Percentiles rank a stretch among this genome's conserved stretches.
These are phyloP conservation scores for Ceratocystis alfenasii DNA, from an alignment of 2,329 filamentous ascomycete genomes.

Conservation along the genomic window DNA sequence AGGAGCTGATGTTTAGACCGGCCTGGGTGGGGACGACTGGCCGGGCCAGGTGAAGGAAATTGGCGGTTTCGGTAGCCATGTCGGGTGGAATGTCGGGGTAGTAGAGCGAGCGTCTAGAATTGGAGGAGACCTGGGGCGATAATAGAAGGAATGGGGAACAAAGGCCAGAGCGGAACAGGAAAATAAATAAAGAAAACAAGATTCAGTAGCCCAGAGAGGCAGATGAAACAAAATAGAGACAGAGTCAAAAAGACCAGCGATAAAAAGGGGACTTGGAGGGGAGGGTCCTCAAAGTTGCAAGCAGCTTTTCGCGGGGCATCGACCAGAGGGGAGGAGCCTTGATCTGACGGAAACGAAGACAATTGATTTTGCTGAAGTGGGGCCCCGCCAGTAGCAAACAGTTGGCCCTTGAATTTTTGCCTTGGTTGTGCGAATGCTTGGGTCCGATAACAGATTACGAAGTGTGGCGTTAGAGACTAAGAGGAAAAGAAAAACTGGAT, in stretches of 20 bases:
- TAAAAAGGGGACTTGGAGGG: conserved; percentile 2
- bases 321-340: conserved; percentile 13
- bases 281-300: conserved; percentile 8
- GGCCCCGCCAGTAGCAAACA: background rate
- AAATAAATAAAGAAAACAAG: background rate
- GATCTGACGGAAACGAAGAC: conserved; percentile 19
- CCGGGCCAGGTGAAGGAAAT: conserved; percentile 88
- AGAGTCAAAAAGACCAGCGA: background rate
- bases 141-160: background rate
- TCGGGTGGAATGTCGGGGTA: conserved; percentile 20
- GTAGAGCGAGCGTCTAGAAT: too few relatives aligned
- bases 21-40: conserved; percentile 73
- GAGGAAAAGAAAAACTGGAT: background rate
- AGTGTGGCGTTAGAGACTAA: conserved; percentile 7
- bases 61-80: conserved; percentile 70
- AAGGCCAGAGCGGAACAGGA: background rate
- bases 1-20: conserved; percentile 71
- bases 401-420: conserved; percentile 4
- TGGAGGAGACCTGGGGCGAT: background rate
- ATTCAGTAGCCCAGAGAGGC: background rate
- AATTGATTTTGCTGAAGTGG: conserved; percentile 22
- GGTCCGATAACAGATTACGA: conserved; percentile 16
- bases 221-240: background rate
- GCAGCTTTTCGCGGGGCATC: conserved; percentile 16
- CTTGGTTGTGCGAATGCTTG: conserved; percentile 19